Evolutionary conservation across 1,284 basidiomycete genomes (phyloP).

Genomic region (Rhodotorula sp.): DNA sequence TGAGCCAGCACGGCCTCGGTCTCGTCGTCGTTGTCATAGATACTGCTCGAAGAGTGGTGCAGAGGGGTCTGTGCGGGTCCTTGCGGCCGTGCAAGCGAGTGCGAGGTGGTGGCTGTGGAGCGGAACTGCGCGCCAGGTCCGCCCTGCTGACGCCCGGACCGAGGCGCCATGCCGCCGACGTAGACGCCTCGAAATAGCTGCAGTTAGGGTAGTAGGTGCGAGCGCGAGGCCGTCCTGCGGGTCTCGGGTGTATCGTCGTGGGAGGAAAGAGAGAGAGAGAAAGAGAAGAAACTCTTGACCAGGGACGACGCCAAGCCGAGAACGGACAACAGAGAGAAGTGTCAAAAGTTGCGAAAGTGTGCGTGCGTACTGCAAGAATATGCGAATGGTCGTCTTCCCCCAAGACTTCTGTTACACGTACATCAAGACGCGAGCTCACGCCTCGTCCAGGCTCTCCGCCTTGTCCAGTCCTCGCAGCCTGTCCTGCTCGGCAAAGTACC

Average conservation of each 20-base stretch:
- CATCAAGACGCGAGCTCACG: neutral
- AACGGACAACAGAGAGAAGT: neutral
- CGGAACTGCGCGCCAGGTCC: too few relatives aligned
- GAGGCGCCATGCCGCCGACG: too few relatives aligned
- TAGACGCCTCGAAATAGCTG: too few relatives aligned
- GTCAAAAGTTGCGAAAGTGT: neutral
- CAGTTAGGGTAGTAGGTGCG: too few relatives aligned
- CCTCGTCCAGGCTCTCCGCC: neutral
- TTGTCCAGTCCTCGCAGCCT: neutral
- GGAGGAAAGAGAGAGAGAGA: neutral
- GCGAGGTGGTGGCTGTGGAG: neutral
- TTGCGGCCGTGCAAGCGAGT: neutral
- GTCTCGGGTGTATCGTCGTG: neutral
- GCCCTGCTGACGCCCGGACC: too few relatives aligned
- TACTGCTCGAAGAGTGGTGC: neutral
- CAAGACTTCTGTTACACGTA: neutral
- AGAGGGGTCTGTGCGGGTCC: neutral
- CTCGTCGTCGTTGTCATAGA: slow-evolving; percentile 24
- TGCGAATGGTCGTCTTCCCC: neutral
- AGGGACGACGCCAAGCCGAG: neutral
- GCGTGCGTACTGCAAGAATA: neutral
- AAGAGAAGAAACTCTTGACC: neutral
- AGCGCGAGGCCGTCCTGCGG: too few relatives aligned
- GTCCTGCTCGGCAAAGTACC: slow-evolving; percentile 11
- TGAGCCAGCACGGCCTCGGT: neutral